Evolutionary conservation across 1,284 basidiomycete genomes (phyloP), one percentile per base, ranked within the genome.

Genomic region (Hymenochaete sp.): DNA sequence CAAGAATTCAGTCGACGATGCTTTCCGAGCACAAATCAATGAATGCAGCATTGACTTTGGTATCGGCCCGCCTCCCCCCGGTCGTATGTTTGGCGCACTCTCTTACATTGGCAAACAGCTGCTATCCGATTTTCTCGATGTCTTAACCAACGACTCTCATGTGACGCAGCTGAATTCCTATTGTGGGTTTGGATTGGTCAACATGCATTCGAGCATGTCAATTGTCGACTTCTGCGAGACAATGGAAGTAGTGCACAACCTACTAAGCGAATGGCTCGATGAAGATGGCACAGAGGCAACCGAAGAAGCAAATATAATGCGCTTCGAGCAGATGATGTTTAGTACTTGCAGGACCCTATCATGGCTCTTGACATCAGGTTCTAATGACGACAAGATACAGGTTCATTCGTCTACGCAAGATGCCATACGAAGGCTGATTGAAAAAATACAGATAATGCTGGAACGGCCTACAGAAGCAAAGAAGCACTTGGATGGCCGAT

Each of bases 71-170:
- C 58, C 82, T 13, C 65, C 66, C 16, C 62, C 71, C 2, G 77
- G 78, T 1, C 57, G 74, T 36, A 63, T 67, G 31, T 77, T 84
- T 53, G 59, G 60, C 2, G 36, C 57, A 2, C 58, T 61, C 13
- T 74, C 76, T 2, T 81, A 75, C 52, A 66, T 79, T 21, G 70
- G 69, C 18, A 72, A 66, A 47, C 79, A 81, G 1, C 65, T 70
- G 57, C 69, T 88, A 5, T 60, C 71, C 45, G 72, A 78, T 22
- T 64, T 86, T 13, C 48, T 75, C 38, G 56, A 62, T 3, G 51
- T 69, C 42, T 32, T 66, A 24, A 58, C 64, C 14, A 59, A 58
- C 10, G 48, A 54, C 11, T 44, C 42, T 13, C 52, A 59, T 26
- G 51, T 58, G 28, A 42, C 45, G n/a, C 52, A 47, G 18, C 66